These are phyloP conservation scores for Penicillium paradoxum DNA, from an alignment of 495 filamentous ascomycete species.

Conservation along the genomic window DNA sequence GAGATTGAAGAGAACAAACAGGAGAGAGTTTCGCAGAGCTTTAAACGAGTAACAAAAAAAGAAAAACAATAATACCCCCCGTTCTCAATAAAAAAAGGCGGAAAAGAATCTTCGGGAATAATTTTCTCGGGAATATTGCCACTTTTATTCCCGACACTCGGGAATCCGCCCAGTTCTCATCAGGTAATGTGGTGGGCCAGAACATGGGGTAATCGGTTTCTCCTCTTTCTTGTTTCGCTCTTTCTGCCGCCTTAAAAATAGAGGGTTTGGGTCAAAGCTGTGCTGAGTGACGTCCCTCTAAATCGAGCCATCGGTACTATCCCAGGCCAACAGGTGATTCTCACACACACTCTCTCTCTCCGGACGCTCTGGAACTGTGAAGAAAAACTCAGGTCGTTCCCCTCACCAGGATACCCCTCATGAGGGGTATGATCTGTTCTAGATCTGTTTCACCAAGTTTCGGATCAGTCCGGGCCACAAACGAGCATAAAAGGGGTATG, in stretches of 20 bases:
- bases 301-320: background rate
- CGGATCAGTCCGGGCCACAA: background rate
- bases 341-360: background rate
- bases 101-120: constrained; percentile 11
- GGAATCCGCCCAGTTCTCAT: background rate
- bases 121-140: constrained; percentile 20
- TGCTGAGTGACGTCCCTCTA: background rate
- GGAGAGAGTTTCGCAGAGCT: background rate
- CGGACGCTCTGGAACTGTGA: background rate
- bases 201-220: constrained; percentile 1
- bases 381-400: background rate
- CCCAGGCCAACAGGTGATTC: background rate
- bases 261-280: background rate
- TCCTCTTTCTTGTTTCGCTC: background rate
- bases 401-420: background rate
- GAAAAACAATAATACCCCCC: background rate
- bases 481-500: no score
- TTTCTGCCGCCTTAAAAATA: background rate
- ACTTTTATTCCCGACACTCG: constrained; percentile 24
- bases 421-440: background rate
- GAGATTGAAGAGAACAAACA: background rate
- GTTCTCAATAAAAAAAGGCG: background rate
- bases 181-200: constrained; percentile 3
- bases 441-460: background rate
- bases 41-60: background rate